Evolutionary conservation across 805 yeast genomes (phyloP), one percentile per base, ranked within the genome.

Genomic region (Scheffersomyces ergatensis): DNA sequence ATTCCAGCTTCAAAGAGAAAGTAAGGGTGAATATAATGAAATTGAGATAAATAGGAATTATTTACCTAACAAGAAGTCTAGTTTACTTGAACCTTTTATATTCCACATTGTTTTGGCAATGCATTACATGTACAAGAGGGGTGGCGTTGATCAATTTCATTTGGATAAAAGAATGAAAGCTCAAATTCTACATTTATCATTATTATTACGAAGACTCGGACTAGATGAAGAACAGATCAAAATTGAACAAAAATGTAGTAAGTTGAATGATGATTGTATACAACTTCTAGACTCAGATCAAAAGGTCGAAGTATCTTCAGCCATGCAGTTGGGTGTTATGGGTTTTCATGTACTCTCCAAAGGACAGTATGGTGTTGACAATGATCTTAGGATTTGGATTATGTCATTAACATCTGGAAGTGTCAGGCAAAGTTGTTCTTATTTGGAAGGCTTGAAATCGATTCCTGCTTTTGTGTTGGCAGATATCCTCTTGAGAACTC

Each of bases 401-500:
- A 45, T 43, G 5, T 63, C 72, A 4, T 45, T 72, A 0, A 33
- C 48, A 3, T 53, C 76, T 0, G 47, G 60, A 0, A 51, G 47
- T 30, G 55, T 74, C 9, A 45, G 55, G 5, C 53, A 49, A 2
- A 63, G 73, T 3, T 71, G 76, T 41, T 29, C 43, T 2, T 43
- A 62, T 2, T 48, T 74, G 8, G 36, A 60, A 0, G 58, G 62
- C 14, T 43, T 55, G 8, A 39, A 54, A 1, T 45, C 53, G 2
- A 56, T 72, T 13, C 79, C 80, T 0, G 49, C 65, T 0, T 70
- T 65, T 49, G 58, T 74, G 1, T 35, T 60, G 1, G 53, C 60
- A 1, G 77, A 74, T 43, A 50, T 74, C 4, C 48, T 72, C 2
- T 44, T 57, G 1, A 55, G 79, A 34, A 58, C 70, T 1, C 73